These are phyloP conservation scores for Fusarium scirpi DNA, from an alignment of 2,329 filamentous ascomycete genomes.

Conservation along the genomic window DNA sequence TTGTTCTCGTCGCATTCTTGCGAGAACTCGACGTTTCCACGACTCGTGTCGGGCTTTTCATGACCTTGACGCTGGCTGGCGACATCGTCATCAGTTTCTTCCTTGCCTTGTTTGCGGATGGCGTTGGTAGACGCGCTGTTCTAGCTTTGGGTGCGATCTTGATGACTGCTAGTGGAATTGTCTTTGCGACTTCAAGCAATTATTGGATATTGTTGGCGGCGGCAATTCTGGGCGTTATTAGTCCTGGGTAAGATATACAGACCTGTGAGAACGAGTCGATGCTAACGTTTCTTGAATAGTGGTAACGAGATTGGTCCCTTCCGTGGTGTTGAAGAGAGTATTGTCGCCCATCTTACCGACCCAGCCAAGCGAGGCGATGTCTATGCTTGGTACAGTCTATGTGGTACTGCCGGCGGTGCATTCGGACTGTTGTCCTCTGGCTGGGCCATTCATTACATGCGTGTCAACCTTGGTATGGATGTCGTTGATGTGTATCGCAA, in stretches of 20 bases:
- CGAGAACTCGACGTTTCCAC: constrained; percentile 62
- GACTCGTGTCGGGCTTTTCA: constrained; percentile 69
- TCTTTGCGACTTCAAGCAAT: constrained; percentile 64
- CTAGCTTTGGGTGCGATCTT: constrained; percentile 65
- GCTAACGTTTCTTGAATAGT: constrained; percentile 48
- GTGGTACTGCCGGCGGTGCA: constrained; percentile 70
- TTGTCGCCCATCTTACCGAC: constrained; percentile 67
- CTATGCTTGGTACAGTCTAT: constrained; percentile 71
- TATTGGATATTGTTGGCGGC: constrained; percentile 70
- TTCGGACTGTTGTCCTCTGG: constrained; percentile 70
- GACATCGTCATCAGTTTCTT: constrained; percentile 70
- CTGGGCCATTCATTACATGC: constrained; percentile 67
- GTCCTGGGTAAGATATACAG: constrained; percentile 57
- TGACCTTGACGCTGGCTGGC: constrained; percentile 72
- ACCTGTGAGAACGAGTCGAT: fast-evolving
- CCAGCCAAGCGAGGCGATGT: constrained; percentile 63
- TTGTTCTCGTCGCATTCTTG: constrained; percentile 69
- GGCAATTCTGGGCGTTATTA: constrained; percentile 71
- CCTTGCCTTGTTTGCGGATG: constrained; percentile 70
- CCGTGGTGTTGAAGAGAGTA: constrained; percentile 70
- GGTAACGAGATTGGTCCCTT: constrained; percentile 75
- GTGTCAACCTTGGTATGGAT: constrained; percentile 56
- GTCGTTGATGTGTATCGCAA: constrained; percentile 62
- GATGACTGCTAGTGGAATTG: constrained; percentile 67
- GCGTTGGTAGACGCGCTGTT: constrained; percentile 65